Percentiles rank a stretch among this genome's conserved stretches.
Conservation (phyloP, 805 yeast species). For the Suhomyces kilbournensis region DNA sequence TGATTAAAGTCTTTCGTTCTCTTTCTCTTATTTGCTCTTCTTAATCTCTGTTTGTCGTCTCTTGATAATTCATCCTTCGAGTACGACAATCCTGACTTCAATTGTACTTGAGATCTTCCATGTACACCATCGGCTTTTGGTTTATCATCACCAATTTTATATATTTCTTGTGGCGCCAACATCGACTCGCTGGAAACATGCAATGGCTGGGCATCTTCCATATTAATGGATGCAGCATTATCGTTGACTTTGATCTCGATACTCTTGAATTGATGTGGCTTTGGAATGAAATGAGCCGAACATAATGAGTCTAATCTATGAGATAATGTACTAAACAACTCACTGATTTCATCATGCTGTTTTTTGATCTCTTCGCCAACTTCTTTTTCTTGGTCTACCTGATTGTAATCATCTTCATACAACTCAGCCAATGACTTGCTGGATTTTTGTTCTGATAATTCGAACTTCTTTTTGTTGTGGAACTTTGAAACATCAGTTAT, state of each 20-base stretch:
- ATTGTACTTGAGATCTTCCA: conserved; percentile 54
- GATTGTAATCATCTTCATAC: conserved; percentile 79
- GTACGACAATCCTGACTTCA: conserved; percentile 76
- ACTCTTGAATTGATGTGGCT: conserved; percentile 70
- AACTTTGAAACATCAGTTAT: conserved; percentile 64
- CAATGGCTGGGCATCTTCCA: conserved; percentile 97
- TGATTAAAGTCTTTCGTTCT: conserved; percentile 54
- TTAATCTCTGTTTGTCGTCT: conserved; percentile 81
- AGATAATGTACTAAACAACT: conserved; percentile 57
- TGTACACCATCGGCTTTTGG: conserved; percentile 26
- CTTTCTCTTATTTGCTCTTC: conserved; percentile 84
- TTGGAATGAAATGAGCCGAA: conserved; percentile 94
- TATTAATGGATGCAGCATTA: conserved; percentile 68
- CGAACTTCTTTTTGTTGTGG: conserved; percentile 46
- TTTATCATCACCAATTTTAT: conserved; percentile 48
- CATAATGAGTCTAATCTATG: conserved; percentile 83
- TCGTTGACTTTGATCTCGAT: conserved; percentile 70
- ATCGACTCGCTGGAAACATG: conserved; percentile 68
- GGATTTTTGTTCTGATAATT: conserved; percentile 81
- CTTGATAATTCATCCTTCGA: conserved; percentile 78
- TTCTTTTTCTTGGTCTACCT: conserved; percentile 43
- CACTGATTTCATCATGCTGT: conserved; percentile 76
- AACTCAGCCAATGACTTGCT: conserved; percentile 84
- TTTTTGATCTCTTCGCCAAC: conserved; percentile 61
- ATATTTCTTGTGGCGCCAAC: conserved; percentile 94